Percentiles rank a stretch among this genome's conserved stretches.
These are phyloP conservation scores for Aegilops umbellulata DNA, from an alignment of 176 grass and related monocot genomes.

Conservation along the genomic window DNA sequence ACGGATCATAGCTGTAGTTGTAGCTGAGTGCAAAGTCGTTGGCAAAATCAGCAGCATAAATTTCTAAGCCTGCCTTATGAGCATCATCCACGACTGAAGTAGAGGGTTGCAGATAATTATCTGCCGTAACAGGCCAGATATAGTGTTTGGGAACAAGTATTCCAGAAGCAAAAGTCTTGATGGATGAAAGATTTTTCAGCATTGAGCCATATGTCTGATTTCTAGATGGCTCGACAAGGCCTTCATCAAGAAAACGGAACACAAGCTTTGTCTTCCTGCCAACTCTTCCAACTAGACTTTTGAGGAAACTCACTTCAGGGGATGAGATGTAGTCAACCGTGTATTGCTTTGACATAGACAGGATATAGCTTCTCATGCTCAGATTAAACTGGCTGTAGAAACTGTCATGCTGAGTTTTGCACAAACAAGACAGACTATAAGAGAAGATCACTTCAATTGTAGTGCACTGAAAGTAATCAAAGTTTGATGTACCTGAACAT, in stretches of 20 bases:
- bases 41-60: slow-evolving; percentile 75
- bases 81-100: slow-evolving; percentile 68
- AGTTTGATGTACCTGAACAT: slow-evolving; percentile 70
- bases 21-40: slow-evolving; percentile 75
- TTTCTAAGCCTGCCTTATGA: slow-evolving; percentile 77
- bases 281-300: slow-evolving; percentile 49
- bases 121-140: slow-evolving; percentile 63
- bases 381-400: slow-evolving; percentile 73
- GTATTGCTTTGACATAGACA: slow-evolving; percentile 34
- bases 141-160: slow-evolving; percentile 87
- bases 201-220: slow-evolving; percentile 67
- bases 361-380: slow-evolving; percentile 60
- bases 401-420: slow-evolving; percentile 51
- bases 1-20: slow-evolving; percentile 95
- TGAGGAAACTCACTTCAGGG: slow-evolving; percentile 75
- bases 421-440: neutral
- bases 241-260: slow-evolving; percentile 69
- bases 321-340: slow-evolving; percentile 64
- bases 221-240: slow-evolving; percentile 57
- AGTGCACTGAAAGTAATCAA: neutral
- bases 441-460: neutral
- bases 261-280: slow-evolving; percentile 67
- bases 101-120: slow-evolving; percentile 57
- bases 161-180: slow-evolving; percentile 85
- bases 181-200: slow-evolving; percentile 65